Base-by-base conservation (phyloP, 352 stramenopile genomes). In the Pythium periplocum region DNA sequence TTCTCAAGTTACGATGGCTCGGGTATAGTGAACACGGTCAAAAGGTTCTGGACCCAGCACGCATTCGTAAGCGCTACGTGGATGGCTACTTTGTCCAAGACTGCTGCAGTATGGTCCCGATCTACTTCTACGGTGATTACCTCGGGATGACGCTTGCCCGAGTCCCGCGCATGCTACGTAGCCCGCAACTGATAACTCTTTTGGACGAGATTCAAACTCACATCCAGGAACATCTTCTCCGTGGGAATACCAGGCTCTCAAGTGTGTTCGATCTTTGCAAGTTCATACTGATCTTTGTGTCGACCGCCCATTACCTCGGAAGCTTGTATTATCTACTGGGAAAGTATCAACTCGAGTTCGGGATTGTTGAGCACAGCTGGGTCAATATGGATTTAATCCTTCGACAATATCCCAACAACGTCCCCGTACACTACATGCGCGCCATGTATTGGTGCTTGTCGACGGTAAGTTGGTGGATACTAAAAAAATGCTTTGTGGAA, bases 371-470 rank as follows among this genome's bases (percentile, higher is more conserved):
- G 6, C 31, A 42, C 32, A 87, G 77, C 39, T 90, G 79, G 79
- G 54, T 88, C 36, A 85, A 62, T 30, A 52, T 70, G 17, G 79
- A 90, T 40, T 49, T 71, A 6, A 69, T 90, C 38, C 39, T 90
- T 2, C 47, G 40, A 2, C 69, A 87, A 35, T 72, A 87, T 34
- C 77, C 79, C 3, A 47, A 85, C 34, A 69, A 71, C 7, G 55
- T 71, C 0, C 48, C 66, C 1, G 61, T 87, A 26, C 75, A 87
- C 53, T 90, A 90, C 55, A 79, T 88, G 59, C 79, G 79, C 42
- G 62, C 77, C n/a, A 76, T 90, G 60, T 90, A 90, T 31, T 90
- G 79, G 79, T 88, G 71, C 36, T 64, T 90, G 9, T 86, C 74
- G 0, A 73, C 79, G 48, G 78, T 89, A 69, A 46, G 72, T 75